These are phyloP conservation scores for Phytophthora crassamura DNA, from an alignment of 352 stramenopile species.

Conservation along the genomic window DNA sequence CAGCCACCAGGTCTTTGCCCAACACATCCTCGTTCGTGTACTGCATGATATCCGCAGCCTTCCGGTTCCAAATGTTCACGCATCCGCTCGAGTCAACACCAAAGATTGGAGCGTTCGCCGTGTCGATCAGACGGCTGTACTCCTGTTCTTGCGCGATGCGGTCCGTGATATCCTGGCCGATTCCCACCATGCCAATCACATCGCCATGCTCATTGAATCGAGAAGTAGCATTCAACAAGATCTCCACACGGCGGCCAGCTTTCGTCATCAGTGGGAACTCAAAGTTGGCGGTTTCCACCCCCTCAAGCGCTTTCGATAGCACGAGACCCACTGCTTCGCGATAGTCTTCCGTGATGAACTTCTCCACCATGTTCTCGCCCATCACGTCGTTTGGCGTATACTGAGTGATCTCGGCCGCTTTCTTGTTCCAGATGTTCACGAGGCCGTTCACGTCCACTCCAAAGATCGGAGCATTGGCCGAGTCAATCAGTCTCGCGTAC, in stretches of 20 bases:
- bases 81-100: slow-evolving; percentile 71
- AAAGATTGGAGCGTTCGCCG: slow-evolving; percentile 71
- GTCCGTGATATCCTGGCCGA: slow-evolving; percentile 78
- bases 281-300: slow-evolving; percentile 26
- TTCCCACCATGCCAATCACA: slow-evolving; percentile 24
- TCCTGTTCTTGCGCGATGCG: slow-evolving; percentile 80
- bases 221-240: slow-evolving; percentile 25
- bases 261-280: slow-evolving; percentile 32
- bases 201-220: slow-evolving; percentile 20
- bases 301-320: slow-evolving; percentile 18
- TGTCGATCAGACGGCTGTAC: slow-evolving; percentile 66
- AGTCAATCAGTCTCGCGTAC: slow-evolving; percentile 64
- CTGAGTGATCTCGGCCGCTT: slow-evolving; percentile 75
- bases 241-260: slow-evolving; percentile 18
- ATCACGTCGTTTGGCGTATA: slow-evolving; percentile 48
- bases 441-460: slow-evolving; percentile 64
- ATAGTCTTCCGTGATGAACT: slow-evolving; percentile 38
- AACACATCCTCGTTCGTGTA: slow-evolving; percentile 57
- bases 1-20: slow-evolving; percentile 51
- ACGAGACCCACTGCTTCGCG: slow-evolving; percentile 25
- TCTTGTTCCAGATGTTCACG: slow-evolving; percentile 76
- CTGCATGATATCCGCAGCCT: slow-evolving; percentile 65
- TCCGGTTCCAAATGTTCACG: slow-evolving; percentile 80
- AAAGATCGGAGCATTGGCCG: slow-evolving; percentile 71
- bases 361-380: slow-evolving; percentile 46